These are phyloP conservation scores for Aquanectria penicillioides DNA, from an alignment of 2,329 filamentous ascomycete genomes.

Conservation along the genomic window DNA sequence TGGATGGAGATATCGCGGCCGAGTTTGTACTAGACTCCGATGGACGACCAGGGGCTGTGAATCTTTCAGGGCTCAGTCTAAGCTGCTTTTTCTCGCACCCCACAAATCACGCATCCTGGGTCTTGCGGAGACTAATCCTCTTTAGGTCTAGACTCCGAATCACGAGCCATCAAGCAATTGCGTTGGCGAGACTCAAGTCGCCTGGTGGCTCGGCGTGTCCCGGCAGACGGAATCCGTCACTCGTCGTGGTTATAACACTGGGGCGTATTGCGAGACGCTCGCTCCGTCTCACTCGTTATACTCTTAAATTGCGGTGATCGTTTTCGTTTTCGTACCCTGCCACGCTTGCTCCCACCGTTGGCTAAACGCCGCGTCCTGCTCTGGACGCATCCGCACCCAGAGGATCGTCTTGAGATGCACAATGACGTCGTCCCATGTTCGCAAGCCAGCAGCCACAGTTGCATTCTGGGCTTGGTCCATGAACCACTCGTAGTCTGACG, in stretches of 20 bases:
- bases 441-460: constrained; percentile 12
- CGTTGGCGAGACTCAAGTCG: too few relatives aligned
- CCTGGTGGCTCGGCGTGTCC: too few relatives aligned
- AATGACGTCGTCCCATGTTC: constrained; percentile 31
- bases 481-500: constrained; percentile 45
- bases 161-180: too few relatives aligned
- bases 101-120: constrained; percentile 4
- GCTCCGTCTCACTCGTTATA: not conserved
- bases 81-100: not conserved
- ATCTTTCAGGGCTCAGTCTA: not conserved
- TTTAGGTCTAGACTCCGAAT: constrained; percentile 47
- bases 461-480: constrained; percentile 31
- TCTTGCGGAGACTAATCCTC: constrained; percentile 34
- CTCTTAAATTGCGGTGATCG: too few relatives aligned
- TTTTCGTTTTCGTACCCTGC: too few relatives aligned
- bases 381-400: constrained; percentile 32
- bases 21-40: constrained; percentile 40
- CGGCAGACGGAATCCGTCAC: too few relatives aligned
- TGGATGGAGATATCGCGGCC: constrained; percentile 28
- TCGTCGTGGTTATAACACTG: too few relatives aligned
- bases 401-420: constrained; percentile 23
- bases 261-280: too few relatives aligned
- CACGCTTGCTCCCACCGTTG: constrained; percentile 29
- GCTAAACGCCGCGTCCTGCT: constrained; percentile 21
- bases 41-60: not conserved